Evolutionary conservation across 306 rosid genomes (phyloP), one percentile per base, ranked within the genome.

Genomic region (Pyrus communis): DNA sequence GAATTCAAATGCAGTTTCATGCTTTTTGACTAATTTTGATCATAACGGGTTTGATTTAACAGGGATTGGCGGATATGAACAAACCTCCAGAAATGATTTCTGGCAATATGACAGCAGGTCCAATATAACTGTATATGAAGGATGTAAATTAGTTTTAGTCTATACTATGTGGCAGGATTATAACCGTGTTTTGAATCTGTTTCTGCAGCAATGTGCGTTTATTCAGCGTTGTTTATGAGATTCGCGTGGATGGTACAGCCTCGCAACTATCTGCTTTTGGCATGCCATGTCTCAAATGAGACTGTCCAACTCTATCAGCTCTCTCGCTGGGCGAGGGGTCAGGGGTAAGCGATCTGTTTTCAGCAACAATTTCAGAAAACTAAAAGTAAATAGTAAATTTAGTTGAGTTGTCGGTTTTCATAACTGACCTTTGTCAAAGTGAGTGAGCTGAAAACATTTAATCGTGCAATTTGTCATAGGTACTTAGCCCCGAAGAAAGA

Each of bases 1-100:
- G 30, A 60, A 42, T 19, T 42, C 10, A 17, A 17, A 11, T 25
- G 19, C 15, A 14, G 12, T 52, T 64, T 76, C 23, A 42, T 40
- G 66, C 58, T n/a, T 61, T 19, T 27, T 72, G 27, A 59, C 55
- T 79, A 30, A 40, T 23, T 10, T 5, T 75, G 45, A 46, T 61
- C 62, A 19, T 79, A 1, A 21, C 51, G 76, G 74, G 49, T 15
- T 45, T 35, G 67, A 45, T 63, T 38, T 74, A 28, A 65, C 76
- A 91, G 99, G 99, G 97, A 55, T 78, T 95, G 88, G 97, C 86
- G 3, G 99, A 95, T 85, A 82, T 95, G 87, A 83, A 77, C 6
- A 95, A 95, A 81, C 99, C 99, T 51, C 93, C 99, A 21, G 99
- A 95, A 83, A 78, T 88, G 97, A 92, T 95, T 61, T 95, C 99